These are phyloP conservation scores for Exserohilum turcica DNA, from an alignment of 2,329 filamentous ascomycete genomes.

Conservation along the genomic window DNA sequence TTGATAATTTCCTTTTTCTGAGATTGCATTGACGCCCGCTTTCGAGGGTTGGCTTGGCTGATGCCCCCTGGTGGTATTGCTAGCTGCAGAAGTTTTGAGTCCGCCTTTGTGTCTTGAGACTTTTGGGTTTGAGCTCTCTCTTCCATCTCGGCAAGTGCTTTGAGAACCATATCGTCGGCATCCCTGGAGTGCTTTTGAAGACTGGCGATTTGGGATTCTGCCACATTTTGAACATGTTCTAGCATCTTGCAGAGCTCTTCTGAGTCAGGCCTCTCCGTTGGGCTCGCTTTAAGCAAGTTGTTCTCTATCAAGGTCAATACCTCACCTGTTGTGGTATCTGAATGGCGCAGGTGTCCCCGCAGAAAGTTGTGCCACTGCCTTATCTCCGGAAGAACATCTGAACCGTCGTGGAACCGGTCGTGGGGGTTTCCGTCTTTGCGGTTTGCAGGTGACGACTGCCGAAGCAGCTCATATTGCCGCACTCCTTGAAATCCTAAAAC, in stretches of 20 bases:
- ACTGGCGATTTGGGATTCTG: background rate
- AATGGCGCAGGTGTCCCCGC: background rate
- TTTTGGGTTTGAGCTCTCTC: constrained; percentile 5
- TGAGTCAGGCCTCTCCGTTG: background rate
- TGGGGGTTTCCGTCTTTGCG: background rate
- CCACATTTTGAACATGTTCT: background rate
- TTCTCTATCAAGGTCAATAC: background rate
- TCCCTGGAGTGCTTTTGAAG: background rate
- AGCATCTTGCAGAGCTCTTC: background rate
- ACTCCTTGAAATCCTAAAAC: constrained; percentile 45
- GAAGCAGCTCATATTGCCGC: constrained; percentile 25
- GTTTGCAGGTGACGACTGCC: constrained; percentile 3
- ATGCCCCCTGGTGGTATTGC: background rate
- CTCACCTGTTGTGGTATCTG: background rate
- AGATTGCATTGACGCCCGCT: constrained; percentile 3
- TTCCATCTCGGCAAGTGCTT: constrained; percentile 10
- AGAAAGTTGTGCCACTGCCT: background rate
- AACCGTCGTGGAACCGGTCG: background rate
- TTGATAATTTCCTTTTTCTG: constrained; percentile 2
- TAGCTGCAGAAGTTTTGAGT: background rate
- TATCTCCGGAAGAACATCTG: background rate
- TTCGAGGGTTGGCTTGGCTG: background rate
- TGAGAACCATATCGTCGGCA: constrained; percentile 3
- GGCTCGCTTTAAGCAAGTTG: background rate
- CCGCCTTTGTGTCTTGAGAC: background rate